Base-by-base conservation (phyloP, 192 early-diverging fungal species). In the Spinellus fusiger region DNA sequence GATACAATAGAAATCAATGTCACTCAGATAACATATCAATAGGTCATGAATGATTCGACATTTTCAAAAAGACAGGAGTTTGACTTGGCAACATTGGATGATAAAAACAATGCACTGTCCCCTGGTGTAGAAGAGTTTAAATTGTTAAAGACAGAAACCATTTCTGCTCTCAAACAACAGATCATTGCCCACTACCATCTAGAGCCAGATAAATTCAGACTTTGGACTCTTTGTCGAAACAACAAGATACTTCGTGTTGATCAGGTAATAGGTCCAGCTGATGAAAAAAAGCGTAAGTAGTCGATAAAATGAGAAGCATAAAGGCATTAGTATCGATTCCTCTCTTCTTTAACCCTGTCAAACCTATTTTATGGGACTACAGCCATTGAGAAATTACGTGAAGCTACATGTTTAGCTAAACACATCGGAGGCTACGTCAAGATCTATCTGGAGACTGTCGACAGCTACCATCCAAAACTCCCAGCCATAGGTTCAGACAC, bases 241-340 rank as follows among this genome's bases (percentile, higher is more conserved):
- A 96, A 99, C 77, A 87, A 89, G 67, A 96, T 93, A 1, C 64
- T 90, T 18, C 80, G 96, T 34, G 89, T 89, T 4, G 93, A 96
- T 67, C 47, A 73, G 37, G 80, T 87, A 18, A 77, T 89, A 52
- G 66, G 74, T 20, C 74, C 77, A 26, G 32, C 66, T 5, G 78
- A 86, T 6, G 63, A 71, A n/a, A 48, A 48, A 46, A 23, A 56
- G 10, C 38, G 68, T 70, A 70, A 56, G 56, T 26, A 25, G 16
- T 37, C 35, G 35, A 37, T 37, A 9, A 37, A 37, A 9, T n/a
- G n/a, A 13, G 13, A 37, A 9, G 35, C 35, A 37, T 37, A 13
- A 37, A 37, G 5, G 35, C 18, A 18, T 3, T 4, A 15, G 33
- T n/a, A n/a, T n/a, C n/a, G n/a, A n/a, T n/a, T n/a, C n/a, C n/a